Conservation (phyloP, 306 rosid species). For the Prunus davidiana region DNA sequence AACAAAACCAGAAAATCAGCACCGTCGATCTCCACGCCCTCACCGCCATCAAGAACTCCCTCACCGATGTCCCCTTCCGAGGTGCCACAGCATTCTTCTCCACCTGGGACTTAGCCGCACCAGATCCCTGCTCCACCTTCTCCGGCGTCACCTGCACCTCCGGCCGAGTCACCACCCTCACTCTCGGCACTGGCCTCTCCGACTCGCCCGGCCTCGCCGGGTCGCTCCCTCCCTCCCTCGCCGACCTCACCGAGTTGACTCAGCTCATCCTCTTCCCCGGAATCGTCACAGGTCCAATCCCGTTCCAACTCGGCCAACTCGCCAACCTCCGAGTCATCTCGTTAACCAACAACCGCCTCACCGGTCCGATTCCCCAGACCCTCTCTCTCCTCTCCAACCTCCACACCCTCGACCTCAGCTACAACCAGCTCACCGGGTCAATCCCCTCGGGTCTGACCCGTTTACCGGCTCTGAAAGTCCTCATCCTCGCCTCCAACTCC, state of each 20-base stretch:
- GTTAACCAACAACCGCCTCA: conserved; percentile 60
- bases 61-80: conserved; percentile 47
- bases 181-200: conserved; percentile 51
- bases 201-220: conserved; percentile 56
- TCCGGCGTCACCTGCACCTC: conserved; percentile 57
- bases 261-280: conserved; percentile 79
- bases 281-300: conserved; percentile 72
- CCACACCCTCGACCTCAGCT: conserved; percentile 82
- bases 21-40: conserved; percentile 57
- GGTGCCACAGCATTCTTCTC: conserved; percentile 51
- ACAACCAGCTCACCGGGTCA: conserved; percentile 56
- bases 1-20: conserved; percentile 11
- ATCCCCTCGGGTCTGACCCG: conserved; percentile 45
- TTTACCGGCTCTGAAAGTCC: conserved; percentile 47
- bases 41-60: conserved; percentile 40
- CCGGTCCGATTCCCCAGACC: conserved; percentile 51
- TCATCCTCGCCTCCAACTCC: conserved; percentile 55
- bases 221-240: conserved; percentile 39
- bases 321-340: conserved; percentile 62
- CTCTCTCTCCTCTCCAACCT: conserved; percentile 45
- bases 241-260: conserved; percentile 55
- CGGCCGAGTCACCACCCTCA: conserved; percentile 50
- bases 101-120: conserved; percentile 66
- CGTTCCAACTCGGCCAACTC: conserved; percentile 48
- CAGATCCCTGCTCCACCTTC: conserved; percentile 72